These are phyloP conservation scores for Pleurotus giganteus DNA, from an alignment of 768 basidiomycete genomes.

Conservation along the genomic window DNA sequence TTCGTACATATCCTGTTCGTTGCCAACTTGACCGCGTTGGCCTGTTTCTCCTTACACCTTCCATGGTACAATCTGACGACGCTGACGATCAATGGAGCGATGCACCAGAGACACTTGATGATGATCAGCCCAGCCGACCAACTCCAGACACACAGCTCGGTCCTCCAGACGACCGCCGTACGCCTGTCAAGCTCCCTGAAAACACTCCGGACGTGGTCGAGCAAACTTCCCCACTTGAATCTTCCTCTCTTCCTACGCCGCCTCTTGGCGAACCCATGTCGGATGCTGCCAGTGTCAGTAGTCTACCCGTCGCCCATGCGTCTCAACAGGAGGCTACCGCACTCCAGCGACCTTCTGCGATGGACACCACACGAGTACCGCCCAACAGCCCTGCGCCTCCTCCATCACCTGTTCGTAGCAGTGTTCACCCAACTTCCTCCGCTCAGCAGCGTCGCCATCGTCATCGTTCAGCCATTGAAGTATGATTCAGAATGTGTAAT, in stretches of 20 bases:
- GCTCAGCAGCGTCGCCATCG: slow-evolving; percentile 38
- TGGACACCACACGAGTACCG: background rate
- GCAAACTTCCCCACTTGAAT: slow-evolving; percentile 27
- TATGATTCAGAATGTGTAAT: slow-evolving; percentile 29
- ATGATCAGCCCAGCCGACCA: slow-evolving; percentile 22
- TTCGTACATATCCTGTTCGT: slow-evolving; percentile 5
- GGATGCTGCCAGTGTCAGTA: slow-evolving; percentile 58
- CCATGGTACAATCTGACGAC: slow-evolving; percentile 24
- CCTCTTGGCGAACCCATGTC: slow-evolving; percentile 29
- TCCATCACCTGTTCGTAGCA: slow-evolving; percentile 30
- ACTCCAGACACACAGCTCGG: slow-evolving; percentile 24
- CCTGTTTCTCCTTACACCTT: slow-evolving; percentile 4
- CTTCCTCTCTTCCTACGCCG: slow-evolving; percentile 36
- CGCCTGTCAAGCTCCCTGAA: slow-evolving; percentile 25
- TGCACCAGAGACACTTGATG: slow-evolving; percentile 33
- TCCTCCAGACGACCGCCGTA: slow-evolving; percentile 15
- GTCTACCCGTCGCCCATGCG: slow-evolving; percentile 55
- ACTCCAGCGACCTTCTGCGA: background rate
- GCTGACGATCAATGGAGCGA: slow-evolving; percentile 37
- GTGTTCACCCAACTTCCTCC: slow-evolving; percentile 18
- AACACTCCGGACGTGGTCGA: slow-evolving; percentile 23
- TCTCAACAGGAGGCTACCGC: slow-evolving; percentile 31
- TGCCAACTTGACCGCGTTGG: slow-evolving; percentile 9
- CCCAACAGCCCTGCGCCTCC: slow-evolving; percentile 18
- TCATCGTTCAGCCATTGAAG: slow-evolving; percentile 59